Conservation (phyloP, 176 grass and related monocot genomes). For the Carex kokanica region DNA sequence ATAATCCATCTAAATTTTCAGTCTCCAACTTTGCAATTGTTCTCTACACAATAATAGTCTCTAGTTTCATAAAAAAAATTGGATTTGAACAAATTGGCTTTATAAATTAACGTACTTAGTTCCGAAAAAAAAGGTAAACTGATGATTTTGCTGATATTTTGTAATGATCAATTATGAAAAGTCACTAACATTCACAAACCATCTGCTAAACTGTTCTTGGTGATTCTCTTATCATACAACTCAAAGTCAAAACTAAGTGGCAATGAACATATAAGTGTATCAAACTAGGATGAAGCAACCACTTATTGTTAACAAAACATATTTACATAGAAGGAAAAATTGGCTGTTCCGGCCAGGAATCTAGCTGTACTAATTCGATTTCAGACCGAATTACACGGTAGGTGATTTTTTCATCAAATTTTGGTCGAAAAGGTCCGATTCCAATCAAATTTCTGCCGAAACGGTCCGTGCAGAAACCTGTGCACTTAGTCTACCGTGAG, state of each 20-base stretch:
- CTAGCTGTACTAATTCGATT: too few species aligned
- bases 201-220: not conserved
- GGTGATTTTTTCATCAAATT: too few species aligned
- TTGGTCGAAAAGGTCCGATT: too few species aligned
- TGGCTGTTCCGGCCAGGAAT: too few species aligned
- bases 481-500: too few species aligned
- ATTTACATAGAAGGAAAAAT: too few species aligned
- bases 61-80: not conserved
- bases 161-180: not conserved
- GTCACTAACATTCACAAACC: not conserved
- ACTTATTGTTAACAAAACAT: not conserved
- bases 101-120: not conserved
- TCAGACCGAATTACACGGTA: too few species aligned
- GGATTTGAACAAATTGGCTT: not conserved
- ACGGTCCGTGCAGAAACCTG: too few species aligned
- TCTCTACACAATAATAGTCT: not conserved
- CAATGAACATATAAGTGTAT: not conserved
- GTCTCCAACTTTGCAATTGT: not conserved
- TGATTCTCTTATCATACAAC: not conserved
- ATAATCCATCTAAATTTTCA: not conserved
- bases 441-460: too few species aligned
- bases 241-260: not conserved
- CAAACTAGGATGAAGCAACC: not conserved
- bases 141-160: not conserved
- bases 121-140: not conserved